Evolutionary conservation across 495 filamentous ascomycete genomes (phyloP).

Genomic region (Neurospora terricola): DNA sequence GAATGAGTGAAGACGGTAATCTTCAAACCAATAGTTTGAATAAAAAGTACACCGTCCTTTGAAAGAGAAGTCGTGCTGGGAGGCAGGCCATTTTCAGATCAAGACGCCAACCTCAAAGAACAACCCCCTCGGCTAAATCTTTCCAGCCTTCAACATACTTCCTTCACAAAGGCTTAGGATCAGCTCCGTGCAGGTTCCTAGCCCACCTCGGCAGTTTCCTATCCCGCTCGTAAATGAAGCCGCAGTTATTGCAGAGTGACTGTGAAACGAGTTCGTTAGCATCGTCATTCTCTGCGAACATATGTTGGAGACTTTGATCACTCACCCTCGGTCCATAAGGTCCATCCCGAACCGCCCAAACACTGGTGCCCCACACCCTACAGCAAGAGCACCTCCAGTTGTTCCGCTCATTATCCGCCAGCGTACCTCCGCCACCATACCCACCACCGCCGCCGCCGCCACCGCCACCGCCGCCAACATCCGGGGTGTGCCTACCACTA

Average conservation of each 20-base stretch:
- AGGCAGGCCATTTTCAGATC: neutral
- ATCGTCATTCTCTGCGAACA: neutral
- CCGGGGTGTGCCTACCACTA: constrained; percentile 61
- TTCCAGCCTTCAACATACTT: neutral
- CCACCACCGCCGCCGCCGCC: constrained; percentile 28
- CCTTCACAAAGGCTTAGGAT: constrained; percentile 19
- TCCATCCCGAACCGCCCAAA: constrained; percentile 92
- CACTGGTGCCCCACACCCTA: constrained; percentile 72
- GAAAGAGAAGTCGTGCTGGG: neutral
- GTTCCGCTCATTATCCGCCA: constrained; percentile 70
- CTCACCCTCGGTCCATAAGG: constrained; percentile 76
- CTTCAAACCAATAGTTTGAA: no score
- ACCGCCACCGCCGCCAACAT: constrained; percentile 53
- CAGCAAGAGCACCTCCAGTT: constrained; percentile 92
- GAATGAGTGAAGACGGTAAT: no score
- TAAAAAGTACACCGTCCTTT: neutral
- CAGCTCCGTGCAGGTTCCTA: constrained; percentile 55
- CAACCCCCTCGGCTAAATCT: neutral
- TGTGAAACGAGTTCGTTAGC: constrained; percentile 25
- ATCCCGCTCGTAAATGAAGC: constrained; percentile 77
- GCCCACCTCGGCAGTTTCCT: constrained; percentile 76
- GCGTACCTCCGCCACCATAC: constrained; percentile 54
- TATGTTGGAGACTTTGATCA: neutral
- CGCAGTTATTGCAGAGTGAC: constrained; percentile 94
- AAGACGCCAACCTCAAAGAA: neutral